Evolutionary conservation across 306 rosid genomes (phyloP).

Genomic region (Cicer yamashitae): DNA sequence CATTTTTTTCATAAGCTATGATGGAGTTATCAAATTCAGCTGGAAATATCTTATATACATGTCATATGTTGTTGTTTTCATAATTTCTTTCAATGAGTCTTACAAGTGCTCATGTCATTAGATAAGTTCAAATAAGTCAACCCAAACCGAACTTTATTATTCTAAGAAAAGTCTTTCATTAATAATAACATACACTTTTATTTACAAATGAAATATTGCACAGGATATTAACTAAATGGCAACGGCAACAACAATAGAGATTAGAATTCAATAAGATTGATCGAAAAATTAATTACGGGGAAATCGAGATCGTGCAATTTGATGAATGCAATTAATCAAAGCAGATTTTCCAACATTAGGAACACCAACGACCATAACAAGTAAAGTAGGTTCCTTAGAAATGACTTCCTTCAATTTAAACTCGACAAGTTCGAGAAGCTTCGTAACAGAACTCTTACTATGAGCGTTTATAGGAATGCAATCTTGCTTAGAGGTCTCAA

Average conservation of each 20-base stretch:
- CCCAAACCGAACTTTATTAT: too few relatives aligned
- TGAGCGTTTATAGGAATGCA: constrained; percentile 81
- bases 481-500: constrained; percentile 68
- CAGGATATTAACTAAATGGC: too few relatives aligned
- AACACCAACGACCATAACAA: constrained; percentile 95
- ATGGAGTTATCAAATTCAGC: too few relatives aligned
- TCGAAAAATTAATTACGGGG: constrained; percentile 56
- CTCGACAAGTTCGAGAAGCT: constrained; percentile 88
- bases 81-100: too few relatives aligned
- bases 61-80: too few relatives aligned
- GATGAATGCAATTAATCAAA: constrained; percentile 85
- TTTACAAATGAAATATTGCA: too few relatives aligned
- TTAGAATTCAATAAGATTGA: neutral
- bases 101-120: too few relatives aligned
- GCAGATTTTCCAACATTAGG: constrained; percentile 95
- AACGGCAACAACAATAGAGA: neutral
- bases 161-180: too few relatives aligned
- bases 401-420: constrained; percentile 79
- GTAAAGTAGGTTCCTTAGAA: constrained; percentile 80
- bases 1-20: too few relatives aligned
- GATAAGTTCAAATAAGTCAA: too few relatives aligned
- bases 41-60: too few relatives aligned
- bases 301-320: constrained; percentile 69
- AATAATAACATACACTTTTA: too few relatives aligned
- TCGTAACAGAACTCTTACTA: constrained; percentile 77